A percentile compares a stretch with the other conserved stretches of the same genome.
These are phyloP conservation scores for Chrysosporium queenslandicum DNA, from an alignment of 2,329 filamentous ascomycete species.

Conservation along the genomic window DNA sequence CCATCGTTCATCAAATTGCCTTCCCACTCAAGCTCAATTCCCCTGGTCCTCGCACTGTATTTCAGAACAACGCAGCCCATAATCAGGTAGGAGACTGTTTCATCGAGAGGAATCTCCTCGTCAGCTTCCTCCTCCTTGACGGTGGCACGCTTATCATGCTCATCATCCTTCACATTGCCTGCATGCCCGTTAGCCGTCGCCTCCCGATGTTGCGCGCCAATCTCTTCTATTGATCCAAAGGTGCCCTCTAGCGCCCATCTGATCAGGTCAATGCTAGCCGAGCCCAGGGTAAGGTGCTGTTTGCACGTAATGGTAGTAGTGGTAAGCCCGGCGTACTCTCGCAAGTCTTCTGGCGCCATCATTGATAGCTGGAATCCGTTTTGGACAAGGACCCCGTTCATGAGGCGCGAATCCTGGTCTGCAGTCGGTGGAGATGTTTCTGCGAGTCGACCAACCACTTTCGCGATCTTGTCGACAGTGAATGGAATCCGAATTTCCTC, in stretches of 20 bases:
- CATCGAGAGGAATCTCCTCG: slow-evolving; percentile 35
- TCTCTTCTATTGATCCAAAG: slow-evolving; percentile 69
- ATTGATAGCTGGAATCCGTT: slow-evolving; percentile 96
- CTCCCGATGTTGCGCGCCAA: slow-evolving; percentile 22
- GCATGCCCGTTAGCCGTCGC: slow-evolving; percentile 33
- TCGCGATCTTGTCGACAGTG: slow-evolving; percentile 87
- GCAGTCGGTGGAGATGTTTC: slow-evolving; percentile 59
- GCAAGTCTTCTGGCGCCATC: slow-evolving; percentile 92
- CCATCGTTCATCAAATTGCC: slow-evolving; percentile 96
- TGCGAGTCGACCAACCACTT: slow-evolving; percentile 89
- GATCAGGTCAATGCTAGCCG: slow-evolving; percentile 82
- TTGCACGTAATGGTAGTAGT: slow-evolving; percentile 91
- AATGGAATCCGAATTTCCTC: slow-evolving; percentile 93
- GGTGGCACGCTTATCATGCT: slow-evolving; percentile 13
- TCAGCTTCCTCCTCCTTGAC: slow-evolving; percentile 33
- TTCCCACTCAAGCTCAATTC: slow-evolving; percentile 91
- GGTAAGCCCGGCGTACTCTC: slow-evolving; percentile 92
- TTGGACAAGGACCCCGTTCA: slow-evolving; percentile 87
- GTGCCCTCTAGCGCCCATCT: slow-evolving; percentile 90
- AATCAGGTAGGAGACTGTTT: slow-evolving; percentile 47
- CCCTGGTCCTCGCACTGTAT: slow-evolving; percentile 59
- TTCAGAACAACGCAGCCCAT: slow-evolving; percentile 88
- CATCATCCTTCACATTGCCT: slow-evolving; percentile 22
- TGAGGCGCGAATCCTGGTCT: slow-evolving; percentile 46
- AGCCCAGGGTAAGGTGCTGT: slow-evolving; percentile 76